phyloP scores from a whole-genome alignment of 108 stramenopile genomes.

The Stephanodiscus minutulus region DNA sequence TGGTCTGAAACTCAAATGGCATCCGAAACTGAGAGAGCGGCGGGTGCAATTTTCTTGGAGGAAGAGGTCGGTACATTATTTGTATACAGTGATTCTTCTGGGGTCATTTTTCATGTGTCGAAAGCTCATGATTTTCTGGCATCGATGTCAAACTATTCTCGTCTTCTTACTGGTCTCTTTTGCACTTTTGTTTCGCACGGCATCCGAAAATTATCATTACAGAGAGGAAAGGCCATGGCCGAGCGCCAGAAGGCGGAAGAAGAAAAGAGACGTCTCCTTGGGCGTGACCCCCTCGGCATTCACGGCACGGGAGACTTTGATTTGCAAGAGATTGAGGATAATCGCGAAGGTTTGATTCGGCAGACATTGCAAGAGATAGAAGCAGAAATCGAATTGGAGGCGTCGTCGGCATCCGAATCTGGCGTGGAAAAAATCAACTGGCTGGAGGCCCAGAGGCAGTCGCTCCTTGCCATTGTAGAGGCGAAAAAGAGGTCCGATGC shows the following conservation, averaged over 20 bases:
- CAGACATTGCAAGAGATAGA: constrained; percentile 66
- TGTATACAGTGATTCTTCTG: background rate
- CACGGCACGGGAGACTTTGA: constrained; percentile 57
- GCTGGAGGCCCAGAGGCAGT: constrained; percentile 72
- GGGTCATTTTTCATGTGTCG: background rate
- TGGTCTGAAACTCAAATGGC: constrained; percentile 53
- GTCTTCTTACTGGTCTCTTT: too few relatives aligned
- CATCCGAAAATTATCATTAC: background rate
- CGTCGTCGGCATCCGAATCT: constrained; percentile 41
- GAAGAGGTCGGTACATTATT: constrained; percentile 44
- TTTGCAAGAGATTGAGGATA: constrained; percentile 57
- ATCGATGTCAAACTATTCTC: too few relatives aligned
- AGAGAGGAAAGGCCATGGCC: constrained; percentile 54
- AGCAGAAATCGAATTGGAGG: constrained; percentile 53
- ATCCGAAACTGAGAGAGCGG: constrained; percentile 28
- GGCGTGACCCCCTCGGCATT: constrained; percentile 79
- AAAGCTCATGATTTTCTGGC: background rate
- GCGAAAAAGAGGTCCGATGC: constrained; percentile 15
- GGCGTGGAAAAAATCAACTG: constrained; percentile 60
- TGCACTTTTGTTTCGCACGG: background rate
- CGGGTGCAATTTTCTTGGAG: constrained; percentile 45
- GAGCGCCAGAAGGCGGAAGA: constrained; percentile 73
- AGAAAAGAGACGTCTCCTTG: constrained; percentile 64
- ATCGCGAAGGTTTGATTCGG: constrained; percentile 60
- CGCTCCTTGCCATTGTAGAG: constrained; percentile 68